Percentiles rank a stretch among this genome's conserved stretches.
phyloP scores from a whole-genome alignment of 2,329 filamentous ascomycete genomes.

The Fusarium staphyleae region DNA sequence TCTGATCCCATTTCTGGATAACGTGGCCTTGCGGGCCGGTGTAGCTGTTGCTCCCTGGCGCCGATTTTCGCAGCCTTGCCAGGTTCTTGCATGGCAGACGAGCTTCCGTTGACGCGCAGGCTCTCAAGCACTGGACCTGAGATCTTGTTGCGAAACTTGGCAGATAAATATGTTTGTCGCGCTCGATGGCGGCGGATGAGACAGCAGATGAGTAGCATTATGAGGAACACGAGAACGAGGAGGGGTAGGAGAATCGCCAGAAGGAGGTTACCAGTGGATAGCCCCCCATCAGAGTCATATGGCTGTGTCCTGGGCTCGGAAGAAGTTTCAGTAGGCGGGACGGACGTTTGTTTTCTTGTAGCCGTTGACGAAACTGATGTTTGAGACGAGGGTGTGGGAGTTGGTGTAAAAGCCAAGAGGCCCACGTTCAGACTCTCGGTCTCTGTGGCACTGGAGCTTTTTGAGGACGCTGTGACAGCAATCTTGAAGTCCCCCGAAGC shows the following conservation, averaged over 20 bases:
- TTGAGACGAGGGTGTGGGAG: conserved; percentile 24
- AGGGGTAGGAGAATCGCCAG: conserved; percentile 55
- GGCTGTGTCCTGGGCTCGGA: conserved; percentile 21
- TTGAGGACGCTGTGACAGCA: conserved; percentile 46
- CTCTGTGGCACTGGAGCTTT: conserved; percentile 45
- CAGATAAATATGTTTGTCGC: conserved; percentile 41
- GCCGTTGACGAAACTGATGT: conserved; percentile 9
- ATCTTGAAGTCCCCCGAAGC: conserved; percentile 45
- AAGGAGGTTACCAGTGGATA: conserved; percentile 48
- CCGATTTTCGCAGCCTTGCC: conserved; percentile 23
- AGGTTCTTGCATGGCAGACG: conserved; percentile 34
- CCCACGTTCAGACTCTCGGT: conserved; percentile 49
- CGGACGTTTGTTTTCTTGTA: conserved; percentile 35
- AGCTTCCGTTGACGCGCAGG: conserved; percentile 40
- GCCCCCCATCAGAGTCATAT: conserved; percentile 27
- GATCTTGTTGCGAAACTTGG: conserved; percentile 45
- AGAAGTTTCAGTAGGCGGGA: conserved; percentile 29
- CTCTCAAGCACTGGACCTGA: conserved; percentile 44
- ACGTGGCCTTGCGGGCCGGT: conserved; percentile 25
- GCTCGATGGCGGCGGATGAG: conserved; percentile 44
- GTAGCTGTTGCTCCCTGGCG: conserved; percentile 11
- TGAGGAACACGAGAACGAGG: conserved; percentile 45
- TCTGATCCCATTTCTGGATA: conserved; percentile 40
- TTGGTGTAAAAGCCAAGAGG: conserved; percentile 43
- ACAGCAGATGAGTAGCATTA: conserved; percentile 47